Evolutionary conservation across 495 filamentous ascomycete species (phyloP).

Genomic region (Lophiotrema nucula): DNA sequence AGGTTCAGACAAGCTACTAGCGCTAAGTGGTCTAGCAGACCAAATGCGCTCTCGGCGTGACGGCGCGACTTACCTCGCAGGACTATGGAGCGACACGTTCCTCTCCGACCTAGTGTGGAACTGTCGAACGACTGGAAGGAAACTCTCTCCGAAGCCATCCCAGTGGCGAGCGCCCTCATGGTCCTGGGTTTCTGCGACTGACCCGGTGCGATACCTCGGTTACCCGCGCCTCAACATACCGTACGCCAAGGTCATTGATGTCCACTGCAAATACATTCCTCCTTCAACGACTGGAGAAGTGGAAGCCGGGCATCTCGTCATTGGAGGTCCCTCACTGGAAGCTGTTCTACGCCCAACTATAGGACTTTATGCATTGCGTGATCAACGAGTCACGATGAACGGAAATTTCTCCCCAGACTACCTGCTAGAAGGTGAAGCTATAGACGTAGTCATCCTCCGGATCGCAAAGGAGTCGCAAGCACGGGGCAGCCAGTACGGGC

Average conservation of each 20-base stretch:
- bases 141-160: background rate
- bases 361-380: background rate
- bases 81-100: slow-evolving; percentile 36
- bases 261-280: background rate
- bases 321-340: background rate
- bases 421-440: background rate
- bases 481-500: background rate
- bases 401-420: background rate
- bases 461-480: background rate
- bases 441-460: background rate
- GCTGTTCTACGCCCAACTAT: background rate
- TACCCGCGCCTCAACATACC: background rate
- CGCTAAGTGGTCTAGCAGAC: slow-evolving; percentile 36
- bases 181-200: slow-evolving; percentile 10
- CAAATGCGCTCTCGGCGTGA: slow-evolving; percentile 14
- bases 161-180: background rate
- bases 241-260: background rate
- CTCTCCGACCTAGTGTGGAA: slow-evolving; percentile 6
- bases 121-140: background rate
- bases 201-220: background rate
- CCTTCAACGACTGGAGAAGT: background rate
- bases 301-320: background rate
- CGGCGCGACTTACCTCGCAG: slow-evolving; percentile 31
- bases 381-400: background rate
- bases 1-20: slow-evolving; percentile 33